A percentile compares a stretch with the other conserved stretches of the same genome.
phyloP scores from a whole-genome alignment of 2,329 filamentous ascomycete species.

The Penicillium sclerotigenum region DNA sequence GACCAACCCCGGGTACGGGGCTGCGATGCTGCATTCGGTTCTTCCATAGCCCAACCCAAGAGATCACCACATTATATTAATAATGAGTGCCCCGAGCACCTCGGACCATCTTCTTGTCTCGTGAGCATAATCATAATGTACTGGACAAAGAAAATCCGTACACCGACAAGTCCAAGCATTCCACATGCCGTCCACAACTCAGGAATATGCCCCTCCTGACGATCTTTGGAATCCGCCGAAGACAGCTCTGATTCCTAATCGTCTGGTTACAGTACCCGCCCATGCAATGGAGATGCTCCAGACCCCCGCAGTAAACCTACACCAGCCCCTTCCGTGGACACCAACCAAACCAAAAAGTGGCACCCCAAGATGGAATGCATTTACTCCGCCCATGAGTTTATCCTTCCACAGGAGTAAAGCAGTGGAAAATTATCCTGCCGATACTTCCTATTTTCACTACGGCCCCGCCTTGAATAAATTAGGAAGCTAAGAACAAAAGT shows the following conservation, averaged over 20 bases:
- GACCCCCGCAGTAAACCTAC: conserved; percentile 3
- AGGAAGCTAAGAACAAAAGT: background rate
- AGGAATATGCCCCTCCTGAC: conserved; percentile 7
- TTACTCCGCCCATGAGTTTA: background rate
- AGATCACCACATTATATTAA: conserved; percentile 4
- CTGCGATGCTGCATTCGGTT: background rate
- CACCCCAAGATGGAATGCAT: background rate
- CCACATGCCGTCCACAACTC: conserved; percentile 1
- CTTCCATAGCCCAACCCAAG: background rate
- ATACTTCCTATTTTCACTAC: background rate
- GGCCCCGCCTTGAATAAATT: background rate
- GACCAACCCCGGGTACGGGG: background rate
- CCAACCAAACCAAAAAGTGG: background rate
- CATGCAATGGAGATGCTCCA: background rate
- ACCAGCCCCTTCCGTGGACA: background rate
- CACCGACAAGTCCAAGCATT: conserved; percentile 11
- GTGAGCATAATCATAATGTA: background rate
- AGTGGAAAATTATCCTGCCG: background rate
- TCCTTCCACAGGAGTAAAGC: background rate
- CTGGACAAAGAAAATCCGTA: background rate
- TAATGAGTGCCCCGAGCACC: background rate
- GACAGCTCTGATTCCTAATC: conserved; percentile 2
- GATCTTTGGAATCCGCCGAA: conserved; percentile 7
- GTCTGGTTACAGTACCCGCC: conserved; percentile 1
- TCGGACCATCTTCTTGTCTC: background rate